Evolutionary conservation across 495 filamentous ascomycete species (phyloP), one percentile per base, ranked within the genome.

Genomic region (Ascobolus immersus): DNA sequence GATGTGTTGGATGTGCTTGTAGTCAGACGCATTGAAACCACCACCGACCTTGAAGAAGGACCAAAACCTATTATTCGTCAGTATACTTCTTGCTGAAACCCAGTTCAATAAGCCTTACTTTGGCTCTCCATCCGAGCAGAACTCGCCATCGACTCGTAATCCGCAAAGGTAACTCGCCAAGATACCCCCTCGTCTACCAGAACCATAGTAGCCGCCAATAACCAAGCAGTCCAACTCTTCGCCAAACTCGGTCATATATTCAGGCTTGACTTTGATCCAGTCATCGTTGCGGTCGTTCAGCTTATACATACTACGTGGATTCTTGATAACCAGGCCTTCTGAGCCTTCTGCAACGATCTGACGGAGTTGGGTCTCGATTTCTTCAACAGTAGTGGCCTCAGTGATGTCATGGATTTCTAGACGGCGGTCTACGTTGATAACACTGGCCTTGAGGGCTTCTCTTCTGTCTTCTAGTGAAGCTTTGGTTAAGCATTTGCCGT

Each of bases 221-320:
- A 96, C 62, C 12, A 91, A 56, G 32, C 79, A 71, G 47, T 96
- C 86, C 7, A 96, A 65, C 4, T 72, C 77, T 53, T 96, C 86
- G 36, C 86, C 86, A 48, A 82, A 93, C 41, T 91, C 86, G 17
- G 69, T 71, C 86, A 96, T 93, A 54, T 96, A 96, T 38, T 96
- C 86, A 4, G 86, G 86, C 50, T 96, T 96, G 13, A 96, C 81
- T 51, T 96, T 96, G 59, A 94, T 77, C 86, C 86, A 96, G 56
- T 90, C 75, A 44, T 93, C 79, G 46, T 86, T 86, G 19, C 86
- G 76, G 41, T 80, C 75, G 50, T 91, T 92, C 20, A 92, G 58
- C 17, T 70, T 65, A 49, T 96, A 96, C 31, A 65, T 56, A 2
- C 80, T 86, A 9, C 74, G 61, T 4, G 86, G 86, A 44, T 92